phyloP scores from a whole-genome alignment of 345 rosid genomes.

The Hibiscus trionum region DNA sequence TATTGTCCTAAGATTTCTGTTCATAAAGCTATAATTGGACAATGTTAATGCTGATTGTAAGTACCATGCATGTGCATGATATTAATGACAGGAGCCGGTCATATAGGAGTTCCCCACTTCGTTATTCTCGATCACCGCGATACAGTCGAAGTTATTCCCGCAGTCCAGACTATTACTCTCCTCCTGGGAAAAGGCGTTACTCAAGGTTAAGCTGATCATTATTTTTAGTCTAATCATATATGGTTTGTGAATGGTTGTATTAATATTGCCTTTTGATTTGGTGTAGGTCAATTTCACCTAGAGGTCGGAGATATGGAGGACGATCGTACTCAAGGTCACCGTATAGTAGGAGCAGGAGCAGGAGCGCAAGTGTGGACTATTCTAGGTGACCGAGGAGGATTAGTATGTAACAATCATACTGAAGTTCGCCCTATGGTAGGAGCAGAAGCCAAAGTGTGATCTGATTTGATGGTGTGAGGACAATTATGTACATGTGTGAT shows the following conservation, averaged over 20 bases:
- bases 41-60: background rate
- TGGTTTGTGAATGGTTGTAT: background rate
- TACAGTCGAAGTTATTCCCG: conserved; percentile 35
- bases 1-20: background rate
- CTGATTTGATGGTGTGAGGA: background rate
- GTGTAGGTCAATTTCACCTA: conserved; percentile 58
- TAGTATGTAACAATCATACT: background rate
- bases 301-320: conserved; percentile 33
- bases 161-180: conserved; percentile 41
- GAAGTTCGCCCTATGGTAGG: too few species aligned
- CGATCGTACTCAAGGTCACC: conserved; percentile 52
- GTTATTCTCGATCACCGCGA: conserved; percentile 48
- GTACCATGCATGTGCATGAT: background rate
- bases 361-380: conserved; percentile 26
- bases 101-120: conserved; percentile 41
- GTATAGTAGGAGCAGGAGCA: conserved; percentile 32
- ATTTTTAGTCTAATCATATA: background rate
- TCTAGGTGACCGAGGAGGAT: conserved; percentile 22
- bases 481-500: background rate
- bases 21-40: background rate
- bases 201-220: conserved; percentile 31
- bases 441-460: background rate
- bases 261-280: background rate
- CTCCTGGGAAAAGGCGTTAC: conserved; percentile 23
- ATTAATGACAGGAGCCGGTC: conserved; percentile 28